phyloP scores from a whole-genome alignment of 2,329 filamentous ascomycete species.

The Hypoxylon sp. region DNA sequence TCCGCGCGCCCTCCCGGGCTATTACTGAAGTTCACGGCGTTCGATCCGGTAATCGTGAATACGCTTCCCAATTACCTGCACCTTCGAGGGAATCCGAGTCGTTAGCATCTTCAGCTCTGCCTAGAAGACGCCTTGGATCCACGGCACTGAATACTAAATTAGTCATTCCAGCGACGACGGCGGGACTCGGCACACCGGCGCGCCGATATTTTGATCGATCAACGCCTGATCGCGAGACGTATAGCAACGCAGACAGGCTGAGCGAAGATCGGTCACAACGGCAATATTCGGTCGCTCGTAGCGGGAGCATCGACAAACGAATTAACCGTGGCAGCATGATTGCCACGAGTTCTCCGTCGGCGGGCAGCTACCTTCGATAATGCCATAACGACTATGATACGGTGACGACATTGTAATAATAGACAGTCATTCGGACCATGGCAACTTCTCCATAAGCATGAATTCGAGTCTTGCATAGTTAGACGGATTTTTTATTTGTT shows the following conservation, averaged over 20 bases:
- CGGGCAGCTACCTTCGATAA: slow-evolving; percentile 57
- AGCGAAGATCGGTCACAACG: slow-evolving; percentile 55
- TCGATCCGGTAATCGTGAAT: slow-evolving; percentile 52
- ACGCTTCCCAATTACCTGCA: slow-evolving; percentile 48
- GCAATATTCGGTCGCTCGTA: slow-evolving; percentile 56
- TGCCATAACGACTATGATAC: slow-evolving; percentile 45
- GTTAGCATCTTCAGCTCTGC: slow-evolving; percentile 57
- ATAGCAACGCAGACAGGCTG: slow-evolving; percentile 48
- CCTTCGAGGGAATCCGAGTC: slow-evolving; percentile 47
- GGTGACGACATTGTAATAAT: slow-evolving; percentile 47
- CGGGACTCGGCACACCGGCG: slow-evolving; percentile 44
- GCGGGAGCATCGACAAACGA: slow-evolving; percentile 56
- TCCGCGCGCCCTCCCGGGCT: slow-evolving; percentile 66
- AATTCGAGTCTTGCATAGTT: slow-evolving; percentile 41
- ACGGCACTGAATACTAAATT: slow-evolving; percentile 60
- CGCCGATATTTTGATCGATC: slow-evolving; percentile 61
- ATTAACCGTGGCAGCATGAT: slow-evolving; percentile 56
- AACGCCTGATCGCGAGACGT: slow-evolving; percentile 52
- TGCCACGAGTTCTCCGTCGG: slow-evolving; percentile 51
- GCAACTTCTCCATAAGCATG: slow-evolving; percentile 31
- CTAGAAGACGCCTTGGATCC: slow-evolving; percentile 62
- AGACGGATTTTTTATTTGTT: slow-evolving; percentile 37
- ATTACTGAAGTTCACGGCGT: slow-evolving; percentile 61
- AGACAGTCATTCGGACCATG: slow-evolving; percentile 39
- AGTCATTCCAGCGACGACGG: slow-evolving; percentile 50